These are phyloP conservation scores for Aethionema arabicum DNA, from an alignment of 345 rosid species.

Conservation along the genomic window DNA sequence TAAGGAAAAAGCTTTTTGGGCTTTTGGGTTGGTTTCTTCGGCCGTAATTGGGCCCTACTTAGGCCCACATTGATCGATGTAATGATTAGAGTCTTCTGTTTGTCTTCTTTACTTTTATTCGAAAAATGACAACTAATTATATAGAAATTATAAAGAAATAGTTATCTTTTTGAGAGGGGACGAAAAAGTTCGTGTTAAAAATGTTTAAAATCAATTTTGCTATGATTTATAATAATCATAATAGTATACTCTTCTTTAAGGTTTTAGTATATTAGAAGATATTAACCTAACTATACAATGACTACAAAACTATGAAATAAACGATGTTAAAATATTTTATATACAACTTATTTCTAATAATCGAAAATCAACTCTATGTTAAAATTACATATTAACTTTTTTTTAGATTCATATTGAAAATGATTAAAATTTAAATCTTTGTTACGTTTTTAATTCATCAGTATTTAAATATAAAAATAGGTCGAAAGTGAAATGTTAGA, in stretches of 20 bases:
- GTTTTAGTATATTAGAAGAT: not conserved
- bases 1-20: constrained; percentile 6
- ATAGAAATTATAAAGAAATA: not conserved
- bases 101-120: constrained; percentile 14
- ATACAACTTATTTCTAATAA: too few species aligned
- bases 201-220: constrained; percentile 11
- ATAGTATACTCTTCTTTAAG: not conserved
- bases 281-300: too few species aligned
- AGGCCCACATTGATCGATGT: constrained; percentile 30
- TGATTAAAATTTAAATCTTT: too few species aligned
- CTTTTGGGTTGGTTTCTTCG: constrained; percentile 18
- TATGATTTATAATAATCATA: constrained; percentile 21
- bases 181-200: constrained; percentile 11
- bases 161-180: constrained; percentile 15
- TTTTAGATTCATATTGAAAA: too few species aligned
- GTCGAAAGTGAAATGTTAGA: not conserved
- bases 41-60: constrained; percentile 10
- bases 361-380: too few species aligned
- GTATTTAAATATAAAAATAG: too few species aligned
- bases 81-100: constrained; percentile 29
- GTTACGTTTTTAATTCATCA: too few species aligned
- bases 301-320: too few species aligned
- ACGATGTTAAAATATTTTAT: too few species aligned
- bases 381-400: too few species aligned
- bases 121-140: not conserved